These are phyloP conservation scores for Clonostachys sp. DNA, from an alignment of 2,329 filamentous ascomycete genomes.

Conservation along the genomic window DNA sequence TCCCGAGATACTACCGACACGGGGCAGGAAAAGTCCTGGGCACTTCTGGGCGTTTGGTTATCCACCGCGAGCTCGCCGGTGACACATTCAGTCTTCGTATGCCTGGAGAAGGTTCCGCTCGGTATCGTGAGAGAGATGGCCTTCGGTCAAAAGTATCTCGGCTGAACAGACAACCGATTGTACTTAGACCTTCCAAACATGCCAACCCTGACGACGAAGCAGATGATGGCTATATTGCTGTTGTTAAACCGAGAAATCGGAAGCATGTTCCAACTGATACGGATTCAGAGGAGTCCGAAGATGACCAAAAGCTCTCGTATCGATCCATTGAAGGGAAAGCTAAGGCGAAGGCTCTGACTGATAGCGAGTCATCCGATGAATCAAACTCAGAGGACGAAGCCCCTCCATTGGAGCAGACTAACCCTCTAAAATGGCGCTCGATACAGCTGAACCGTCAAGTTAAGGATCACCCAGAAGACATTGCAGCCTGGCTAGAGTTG, in stretches of 20 bases:
- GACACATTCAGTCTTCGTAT: constrained; percentile 48
- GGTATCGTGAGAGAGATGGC: constrained; percentile 35
- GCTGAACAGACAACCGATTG: constrained; percentile 30
- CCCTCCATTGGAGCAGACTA: constrained; percentile 21
- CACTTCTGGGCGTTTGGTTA: constrained; percentile 49
- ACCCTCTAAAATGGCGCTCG: constrained; percentile 47
- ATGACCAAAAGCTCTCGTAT: constrained; percentile 50
- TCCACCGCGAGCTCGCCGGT: constrained; percentile 60
- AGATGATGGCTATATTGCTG: constrained; percentile 39
- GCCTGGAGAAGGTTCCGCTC: constrained; percentile 28
- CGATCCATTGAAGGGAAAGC: constrained; percentile 61
- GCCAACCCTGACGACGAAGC: constrained; percentile 4
- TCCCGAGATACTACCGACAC: constrained; percentile 66
- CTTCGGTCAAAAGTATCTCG: constrained; percentile 36
- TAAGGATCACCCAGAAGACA: constrained; percentile 60
- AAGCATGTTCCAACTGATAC: constrained; percentile 4
- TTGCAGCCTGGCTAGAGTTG: constrained; percentile 72
- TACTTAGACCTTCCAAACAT: constrained; percentile 23
- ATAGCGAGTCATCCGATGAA: constrained; percentile 45
- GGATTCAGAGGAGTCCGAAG: constrained; percentile 32
- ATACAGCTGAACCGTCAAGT: constrained; percentile 60
- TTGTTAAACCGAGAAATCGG: constrained; percentile 40
- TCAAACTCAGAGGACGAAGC: constrained; percentile 34
- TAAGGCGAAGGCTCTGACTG: constrained; percentile 29
- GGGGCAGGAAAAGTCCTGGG: constrained; percentile 72